These are phyloP conservation scores for Chrysoporthe puriensis DNA, from an alignment of 2,329 filamentous ascomycete species.

Conservation along the genomic window DNA sequence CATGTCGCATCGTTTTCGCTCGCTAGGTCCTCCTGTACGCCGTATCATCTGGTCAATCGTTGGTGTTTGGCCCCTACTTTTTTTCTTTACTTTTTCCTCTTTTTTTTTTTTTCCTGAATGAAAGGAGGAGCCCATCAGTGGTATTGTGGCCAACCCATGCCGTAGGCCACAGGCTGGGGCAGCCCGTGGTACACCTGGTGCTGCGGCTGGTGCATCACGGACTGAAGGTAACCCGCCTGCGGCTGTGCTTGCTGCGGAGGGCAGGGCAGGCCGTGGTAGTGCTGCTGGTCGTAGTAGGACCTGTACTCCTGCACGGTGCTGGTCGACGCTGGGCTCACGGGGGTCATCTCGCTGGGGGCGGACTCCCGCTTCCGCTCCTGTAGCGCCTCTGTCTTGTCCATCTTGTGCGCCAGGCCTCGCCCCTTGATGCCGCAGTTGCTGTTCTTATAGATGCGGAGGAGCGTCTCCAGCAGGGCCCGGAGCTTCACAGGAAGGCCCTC, in stretches of 20 bases:
- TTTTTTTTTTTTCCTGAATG: background rate
- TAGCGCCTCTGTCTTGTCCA: slow-evolving; percentile 40
- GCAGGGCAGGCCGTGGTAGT: slow-evolving; percentile 17
- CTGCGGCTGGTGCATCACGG: slow-evolving; percentile 17
- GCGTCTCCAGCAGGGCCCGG: slow-evolving; percentile 81
- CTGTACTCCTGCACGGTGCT: slow-evolving; percentile 18
- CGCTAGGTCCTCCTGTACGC: background rate
- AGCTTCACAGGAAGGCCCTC: slow-evolving; percentile 64
- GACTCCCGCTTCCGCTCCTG: slow-evolving; percentile 4
- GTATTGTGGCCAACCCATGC: slow-evolving; percentile 25
- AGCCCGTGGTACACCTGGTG: slow-evolving; percentile 20
- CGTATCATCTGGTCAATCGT: too few relatives aligned
- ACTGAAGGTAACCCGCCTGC: slow-evolving; percentile 7
- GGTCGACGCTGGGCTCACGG: slow-evolving; percentile 35
- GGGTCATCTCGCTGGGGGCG: slow-evolving; percentile 25
- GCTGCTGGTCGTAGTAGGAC: slow-evolving; percentile 32
- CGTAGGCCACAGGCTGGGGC: slow-evolving; percentile 23
- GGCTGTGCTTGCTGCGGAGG: slow-evolving; percentile 17
- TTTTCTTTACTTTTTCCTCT: background rate
- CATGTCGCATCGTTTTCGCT: background rate
- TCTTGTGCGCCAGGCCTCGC: slow-evolving; percentile 80
- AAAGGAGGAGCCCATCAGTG: slow-evolving; percentile 1
- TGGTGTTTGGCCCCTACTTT: background rate
- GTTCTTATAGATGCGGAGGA: slow-evolving; percentile 90
- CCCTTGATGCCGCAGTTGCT: slow-evolving; percentile 99